A percentile compares a stretch with the other conserved stretches of the same genome.
Evolutionary conservation across 768 basidiomycete genomes (phyloP).

Genomic region (Mycena metata): DNA sequence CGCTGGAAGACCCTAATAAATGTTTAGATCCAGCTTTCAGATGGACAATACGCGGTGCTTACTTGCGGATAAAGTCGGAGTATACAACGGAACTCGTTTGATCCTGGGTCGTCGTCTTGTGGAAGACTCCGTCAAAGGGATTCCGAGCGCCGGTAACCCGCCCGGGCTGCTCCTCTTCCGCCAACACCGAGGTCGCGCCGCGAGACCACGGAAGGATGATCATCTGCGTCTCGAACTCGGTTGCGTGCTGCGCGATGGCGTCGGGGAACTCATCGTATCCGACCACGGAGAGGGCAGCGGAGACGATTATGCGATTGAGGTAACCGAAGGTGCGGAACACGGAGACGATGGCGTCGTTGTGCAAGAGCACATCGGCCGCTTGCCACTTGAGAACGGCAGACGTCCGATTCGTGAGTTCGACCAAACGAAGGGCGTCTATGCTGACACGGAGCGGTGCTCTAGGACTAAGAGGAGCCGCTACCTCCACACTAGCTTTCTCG

Average conservation of each 20-base stretch:
- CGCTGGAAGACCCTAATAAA: constrained; percentile 69
- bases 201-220: constrained; percentile 89
- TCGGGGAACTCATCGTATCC: constrained; percentile 79
- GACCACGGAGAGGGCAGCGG: constrained; percentile 81
- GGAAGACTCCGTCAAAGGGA: constrained; percentile 88
- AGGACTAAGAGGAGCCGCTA: constrained; percentile 1
- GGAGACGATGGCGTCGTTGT: constrained; percentile 78
- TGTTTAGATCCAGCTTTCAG: too few species aligned
- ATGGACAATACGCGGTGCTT: too few species aligned
- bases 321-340: constrained; percentile 85
- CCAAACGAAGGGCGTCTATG: constrained; percentile 86
- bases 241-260: constrained; percentile 72
- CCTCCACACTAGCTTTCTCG: constrained; percentile 49
- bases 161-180: constrained; percentile 43
- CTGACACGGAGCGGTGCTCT: constrained; percentile 46
- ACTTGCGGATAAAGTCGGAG: constrained; percentile 85
- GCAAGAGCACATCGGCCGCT: constrained; percentile 76
- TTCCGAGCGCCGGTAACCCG: constrained; percentile 53
- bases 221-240: constrained; percentile 73
- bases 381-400: constrained; percentile 89
- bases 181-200: constrained; percentile 48
- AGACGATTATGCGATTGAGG: constrained; percentile 75
- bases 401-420: constrained; percentile 91
- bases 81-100: constrained; percentile 70
- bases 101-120: constrained; percentile 61